A percentile compares a stretch with the other conserved stretches of the same genome.
Evolutionary conservation across 805 yeast species (phyloP).

Genomic region (Sugiyamaella americana): DNA sequence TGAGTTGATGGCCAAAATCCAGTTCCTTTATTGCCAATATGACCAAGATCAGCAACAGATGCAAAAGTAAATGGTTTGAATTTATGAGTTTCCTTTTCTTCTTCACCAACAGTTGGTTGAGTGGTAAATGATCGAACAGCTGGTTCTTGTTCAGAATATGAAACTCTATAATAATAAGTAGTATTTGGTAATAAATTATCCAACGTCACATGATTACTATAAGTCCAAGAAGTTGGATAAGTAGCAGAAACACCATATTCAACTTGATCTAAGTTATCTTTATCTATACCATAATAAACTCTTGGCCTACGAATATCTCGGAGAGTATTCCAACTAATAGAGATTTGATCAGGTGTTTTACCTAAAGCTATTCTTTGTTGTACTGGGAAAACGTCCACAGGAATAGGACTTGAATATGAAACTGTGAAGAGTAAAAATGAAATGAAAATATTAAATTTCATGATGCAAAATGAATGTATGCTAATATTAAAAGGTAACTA

Average conservation of each 20-base stretch:
- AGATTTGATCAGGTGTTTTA: conserved; percentile 20
- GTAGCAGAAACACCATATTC: conserved; percentile 18
- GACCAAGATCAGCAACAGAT: conserved; percentile 18
- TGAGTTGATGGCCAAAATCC: conserved; percentile 3
- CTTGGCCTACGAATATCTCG: conserved; percentile 19
- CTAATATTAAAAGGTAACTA: no score
- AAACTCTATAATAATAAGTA: conserved; percentile 27
- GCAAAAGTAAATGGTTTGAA: conserved; percentile 12
- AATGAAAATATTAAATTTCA: no score
- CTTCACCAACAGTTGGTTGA: conserved; percentile 13
- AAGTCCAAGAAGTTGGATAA: conserved; percentile 22
- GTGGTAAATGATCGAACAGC: conserved; percentile 16
- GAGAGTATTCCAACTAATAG: conserved; percentile 27
- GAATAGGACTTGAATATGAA: conserved; percentile 11
- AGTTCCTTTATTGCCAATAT: conserved; percentile 11
- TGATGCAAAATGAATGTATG: no score
- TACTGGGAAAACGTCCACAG: conserved; percentile 8
- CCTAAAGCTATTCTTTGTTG: conserved; percentile 25
- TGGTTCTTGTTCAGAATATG: conserved; percentile 12
- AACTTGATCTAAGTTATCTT: conserved; percentile 11
- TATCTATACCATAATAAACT: conserved; percentile 24
- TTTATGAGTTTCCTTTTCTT: conserved; percentile 1
- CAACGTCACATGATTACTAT: conserved; percentile 26
- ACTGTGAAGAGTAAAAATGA: no score
- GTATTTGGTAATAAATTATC: conserved; percentile 25